Evolutionary conservation across 768 basidiomycete species (phyloP).

Genomic region (Tricholoma sp.): DNA sequence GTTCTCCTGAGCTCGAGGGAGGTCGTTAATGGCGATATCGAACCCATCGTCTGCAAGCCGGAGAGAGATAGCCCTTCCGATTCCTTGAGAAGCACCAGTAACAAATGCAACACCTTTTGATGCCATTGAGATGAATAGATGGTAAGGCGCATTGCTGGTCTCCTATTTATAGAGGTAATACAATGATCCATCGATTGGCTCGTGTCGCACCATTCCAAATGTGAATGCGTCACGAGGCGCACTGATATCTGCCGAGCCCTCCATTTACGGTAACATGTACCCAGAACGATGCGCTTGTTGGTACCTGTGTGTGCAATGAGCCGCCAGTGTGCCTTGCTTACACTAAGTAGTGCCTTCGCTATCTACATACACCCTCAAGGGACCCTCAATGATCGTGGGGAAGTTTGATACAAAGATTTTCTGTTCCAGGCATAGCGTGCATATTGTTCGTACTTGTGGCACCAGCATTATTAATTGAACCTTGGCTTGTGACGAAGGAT

Average conservation of each 20-base stretch:
- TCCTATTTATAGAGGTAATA: not conserved
- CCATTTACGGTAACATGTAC: not conserved
- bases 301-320: no score
- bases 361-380: no score
- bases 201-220: not conserved
- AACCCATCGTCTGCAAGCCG: constrained; percentile 11
- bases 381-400: no score
- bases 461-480: no score
- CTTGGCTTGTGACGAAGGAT: no score
- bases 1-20: constrained; percentile 22
- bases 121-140: not conserved
- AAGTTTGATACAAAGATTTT: no score
- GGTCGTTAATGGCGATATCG: constrained; percentile 19
- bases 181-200: not conserved
- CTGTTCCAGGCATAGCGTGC: no score
- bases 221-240: not conserved
- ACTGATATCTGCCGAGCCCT: not conserved
- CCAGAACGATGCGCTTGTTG: not conserved
- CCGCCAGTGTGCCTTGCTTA: no score
- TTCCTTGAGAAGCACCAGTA: constrained; percentile 12
- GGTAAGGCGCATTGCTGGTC: not conserved
- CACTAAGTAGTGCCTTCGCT: no score
- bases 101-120: constrained; percentile 10
- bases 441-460: no score
- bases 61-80: constrained; percentile 7